Evolutionary conservation across 441 rosid genomes (phyloP).

Genomic region (Populus trichocarpa): DNA sequence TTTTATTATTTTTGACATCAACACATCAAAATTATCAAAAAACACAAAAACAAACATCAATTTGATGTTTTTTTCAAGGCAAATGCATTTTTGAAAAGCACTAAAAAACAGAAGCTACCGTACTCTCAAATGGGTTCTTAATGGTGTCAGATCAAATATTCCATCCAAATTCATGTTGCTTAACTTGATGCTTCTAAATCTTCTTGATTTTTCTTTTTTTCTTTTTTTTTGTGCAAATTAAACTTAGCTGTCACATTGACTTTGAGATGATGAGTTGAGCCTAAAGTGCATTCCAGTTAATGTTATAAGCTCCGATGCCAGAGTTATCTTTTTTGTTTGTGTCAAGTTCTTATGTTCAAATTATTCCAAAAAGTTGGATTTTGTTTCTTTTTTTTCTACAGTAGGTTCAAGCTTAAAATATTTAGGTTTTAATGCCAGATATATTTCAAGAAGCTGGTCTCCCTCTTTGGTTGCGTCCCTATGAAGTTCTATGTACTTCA

Average conservation of each 20-base stretch:
- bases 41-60: too few relatives aligned
- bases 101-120: too few relatives aligned
- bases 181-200: not conserved
- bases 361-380: not conserved
- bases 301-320: not conserved
- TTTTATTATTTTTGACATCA: too few relatives aligned
- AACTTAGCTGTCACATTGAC: not conserved
- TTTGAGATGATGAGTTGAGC: not conserved
- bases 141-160: not conserved
- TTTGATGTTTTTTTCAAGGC: too few relatives aligned
- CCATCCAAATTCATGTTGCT: not conserved
- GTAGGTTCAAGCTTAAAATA: conserved; percentile 13
- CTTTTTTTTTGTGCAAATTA: not conserved
- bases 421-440: conserved; percentile 46
- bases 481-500: conserved; percentile 93
- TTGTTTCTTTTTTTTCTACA: not conserved
- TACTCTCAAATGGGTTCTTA: too few relatives aligned
- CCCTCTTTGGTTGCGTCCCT: conserved; percentile 97
- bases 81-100: too few relatives aligned
- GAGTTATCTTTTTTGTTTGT: not conserved
- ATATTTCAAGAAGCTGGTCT: conserved; percentile 99
- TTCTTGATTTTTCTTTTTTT: not conserved
- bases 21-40: too few relatives aligned
- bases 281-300: not conserved
- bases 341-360: not conserved